Evolutionary conservation across 805 yeast genomes (phyloP), one percentile per base, ranked within the genome.

Genomic region (Brettanomyces bruxellensis): DNA sequence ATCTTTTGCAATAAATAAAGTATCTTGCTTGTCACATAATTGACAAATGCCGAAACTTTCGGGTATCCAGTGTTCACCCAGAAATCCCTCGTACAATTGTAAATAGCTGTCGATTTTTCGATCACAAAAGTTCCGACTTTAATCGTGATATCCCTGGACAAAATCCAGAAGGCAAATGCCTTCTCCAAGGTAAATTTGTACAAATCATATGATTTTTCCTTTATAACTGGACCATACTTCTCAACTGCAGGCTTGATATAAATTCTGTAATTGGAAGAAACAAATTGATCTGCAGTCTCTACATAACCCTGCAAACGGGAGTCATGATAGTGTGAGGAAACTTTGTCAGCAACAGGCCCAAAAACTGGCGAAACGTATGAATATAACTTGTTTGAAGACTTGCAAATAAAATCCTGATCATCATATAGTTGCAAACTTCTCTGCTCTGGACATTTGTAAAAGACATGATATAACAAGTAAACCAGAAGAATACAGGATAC

Each of bases 301-400:
- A 58, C 58, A 24, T 47, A 38, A 6, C 58, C 56, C 47, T 57
- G 56, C 25, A 59, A 23, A n/a, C 59, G 52, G 4, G 62, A 57
- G 4, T 36, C 36, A 7, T 49, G 48, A 39, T 59, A 60, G 13
- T 35, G 25, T 22, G 12, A 14, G 39, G 13, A 12, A 32, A 35
- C 45, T 34, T 41, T 44, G 11, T 46, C 46, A n/a, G 43, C 14
- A 11, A 46, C 52, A 8, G 58, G 54, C 1, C 37, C 50, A 13
- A 50, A 38, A 24, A 49, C 53, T 24, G 64, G 62, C 38, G 50
- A 47, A 2, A 55, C 45, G 25, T 47, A 46, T 1, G 46, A 22
- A 44, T 53, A 59, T 14, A 46, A 51, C n/a, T 40, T 22, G 44
- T 59, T 59, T 13, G 61, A 38, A 18, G 51, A 47, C 25, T 46